Percentiles rank a stretch among this genome's conserved stretches.
Evolutionary conservation across 305 asterid genomes (phyloP).

Genomic region (Fraxinus latifolia): DNA sequence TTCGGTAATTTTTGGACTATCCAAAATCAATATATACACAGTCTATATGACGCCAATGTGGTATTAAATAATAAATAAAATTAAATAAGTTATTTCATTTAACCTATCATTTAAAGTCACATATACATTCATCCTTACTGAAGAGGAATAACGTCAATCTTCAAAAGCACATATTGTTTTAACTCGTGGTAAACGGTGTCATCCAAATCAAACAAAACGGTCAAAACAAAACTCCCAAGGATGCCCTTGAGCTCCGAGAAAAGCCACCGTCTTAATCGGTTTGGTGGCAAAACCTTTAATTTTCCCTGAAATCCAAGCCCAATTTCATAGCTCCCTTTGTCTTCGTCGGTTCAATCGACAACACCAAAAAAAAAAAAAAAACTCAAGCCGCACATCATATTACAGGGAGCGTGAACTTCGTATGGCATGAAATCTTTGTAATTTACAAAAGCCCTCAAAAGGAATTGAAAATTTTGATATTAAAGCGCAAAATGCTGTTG

Average conservation of each 20-base stretch:
- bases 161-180: not conserved
- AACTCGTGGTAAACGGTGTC: no score
- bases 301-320: not conserved
- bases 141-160: no score
- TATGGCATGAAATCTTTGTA: not conserved
- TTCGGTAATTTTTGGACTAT: no score
- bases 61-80: no score
- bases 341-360: not conserved
- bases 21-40: no score
- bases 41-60: no score
- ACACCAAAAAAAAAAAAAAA: not conserved
- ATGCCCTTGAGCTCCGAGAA: not conserved
- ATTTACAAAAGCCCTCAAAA: not conserved
- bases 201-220: no score
- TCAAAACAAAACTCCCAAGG: no score
- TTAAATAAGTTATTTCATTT: no score
- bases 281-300: conserved; percentile 15
- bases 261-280: not conserved
- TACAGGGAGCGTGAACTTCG: not conserved
- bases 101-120: no score
- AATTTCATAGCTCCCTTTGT: not conserved
- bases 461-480: not conserved
- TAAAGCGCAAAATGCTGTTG: not conserved
- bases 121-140: no score
- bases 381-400: not conserved